A percentile compares a stretch with the other conserved stretches of the same genome.
phyloP scores from a whole-genome alignment of 2,329 filamentous ascomycete species.

The Colletotrichum aenigma region DNA sequence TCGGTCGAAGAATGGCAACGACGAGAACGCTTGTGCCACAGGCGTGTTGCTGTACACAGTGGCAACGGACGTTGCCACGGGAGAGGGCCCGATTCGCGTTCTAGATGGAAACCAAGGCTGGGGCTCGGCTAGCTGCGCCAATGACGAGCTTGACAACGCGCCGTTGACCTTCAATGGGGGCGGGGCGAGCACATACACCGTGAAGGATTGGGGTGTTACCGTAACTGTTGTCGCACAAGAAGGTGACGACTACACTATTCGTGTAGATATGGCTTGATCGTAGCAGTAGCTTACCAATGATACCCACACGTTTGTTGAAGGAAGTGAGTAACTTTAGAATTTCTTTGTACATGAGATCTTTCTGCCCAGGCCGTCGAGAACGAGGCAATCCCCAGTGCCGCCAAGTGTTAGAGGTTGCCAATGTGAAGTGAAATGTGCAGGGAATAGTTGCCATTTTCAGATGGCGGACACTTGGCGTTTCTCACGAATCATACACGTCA shows the following conservation, averaged over 20 bases:
- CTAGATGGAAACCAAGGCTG: constrained; percentile 33
- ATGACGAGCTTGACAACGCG: constrained; percentile 34
- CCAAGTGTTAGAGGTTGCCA: background rate
- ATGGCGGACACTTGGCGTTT: background rate
- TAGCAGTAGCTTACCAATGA: background rate
- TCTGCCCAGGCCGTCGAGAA: background rate
- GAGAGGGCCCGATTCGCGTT: constrained; percentile 34
- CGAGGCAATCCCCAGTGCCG: background rate
- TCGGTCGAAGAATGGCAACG: constrained; percentile 27
- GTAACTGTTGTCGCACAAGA: background rate
- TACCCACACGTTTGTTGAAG: background rate
- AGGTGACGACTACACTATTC: constrained; percentile 1
- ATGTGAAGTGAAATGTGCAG: background rate
- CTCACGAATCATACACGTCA: background rate
- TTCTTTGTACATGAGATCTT: background rate
- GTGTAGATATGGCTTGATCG: background rate
- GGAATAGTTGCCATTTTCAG: background rate
- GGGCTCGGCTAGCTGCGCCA: constrained; percentile 26
- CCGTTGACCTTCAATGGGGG: constrained; percentile 22
- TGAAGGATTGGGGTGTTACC: background rate
- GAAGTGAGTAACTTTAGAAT: background rate
- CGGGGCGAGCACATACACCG: background rate
- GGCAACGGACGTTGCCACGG: constrained; percentile 29
- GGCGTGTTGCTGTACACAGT: constrained; percentile 40
- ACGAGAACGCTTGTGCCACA: constrained; percentile 30